Evolutionary conservation across 768 basidiomycete species (phyloP).

Genomic region (Hygrophoropsis aurantiaca): DNA sequence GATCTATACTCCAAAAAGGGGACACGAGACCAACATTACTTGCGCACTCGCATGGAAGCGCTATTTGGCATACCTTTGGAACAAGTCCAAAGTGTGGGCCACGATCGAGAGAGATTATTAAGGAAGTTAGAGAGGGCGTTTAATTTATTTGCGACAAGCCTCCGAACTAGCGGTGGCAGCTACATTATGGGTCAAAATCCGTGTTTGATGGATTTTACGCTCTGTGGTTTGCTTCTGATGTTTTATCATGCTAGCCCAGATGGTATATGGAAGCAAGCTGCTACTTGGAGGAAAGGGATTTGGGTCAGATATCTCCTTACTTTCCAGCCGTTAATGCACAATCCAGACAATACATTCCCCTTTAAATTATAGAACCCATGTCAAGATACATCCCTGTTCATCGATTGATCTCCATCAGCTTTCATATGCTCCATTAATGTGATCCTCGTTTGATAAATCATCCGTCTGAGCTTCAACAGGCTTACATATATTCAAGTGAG

Average conservation of each 20-base stretch:
- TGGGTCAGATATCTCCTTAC: slow-evolving; percentile 23
- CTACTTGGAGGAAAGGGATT: slow-evolving; percentile 24
- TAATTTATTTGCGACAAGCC: slow-evolving; percentile 2
- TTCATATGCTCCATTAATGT: too few relatives aligned
- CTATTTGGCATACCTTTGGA: slow-evolving; percentile 2
- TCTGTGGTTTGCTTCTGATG: slow-evolving; percentile 24
- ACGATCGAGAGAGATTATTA: slow-evolving; percentile 20
- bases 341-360: too few relatives aligned
- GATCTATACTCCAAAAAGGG: slow-evolving; percentile 21
- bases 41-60: slow-evolving; percentile 16
- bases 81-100: slow-evolving; percentile 12
- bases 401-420: too few relatives aligned
- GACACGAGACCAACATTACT: slow-evolving; percentile 14
- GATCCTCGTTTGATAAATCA: too few relatives aligned
- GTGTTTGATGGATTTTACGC: slow-evolving; percentile 25
- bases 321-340: slow-evolving; percentile 18
- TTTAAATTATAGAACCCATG: too few relatives aligned
- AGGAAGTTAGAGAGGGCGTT: slow-evolving; percentile 18
- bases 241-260: slow-evolving; percentile 25
- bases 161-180: slow-evolving; percentile 5
- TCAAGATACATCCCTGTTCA: too few relatives aligned
- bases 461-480: too few relatives aligned
- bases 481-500: too few relatives aligned
- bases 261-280: slow-evolving; percentile 22
- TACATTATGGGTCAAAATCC: slow-evolving; percentile 21